phyloP scores from a whole-genome alignment of 1,284 basidiomycete genomes.

The Puccinia triticina region DNA sequence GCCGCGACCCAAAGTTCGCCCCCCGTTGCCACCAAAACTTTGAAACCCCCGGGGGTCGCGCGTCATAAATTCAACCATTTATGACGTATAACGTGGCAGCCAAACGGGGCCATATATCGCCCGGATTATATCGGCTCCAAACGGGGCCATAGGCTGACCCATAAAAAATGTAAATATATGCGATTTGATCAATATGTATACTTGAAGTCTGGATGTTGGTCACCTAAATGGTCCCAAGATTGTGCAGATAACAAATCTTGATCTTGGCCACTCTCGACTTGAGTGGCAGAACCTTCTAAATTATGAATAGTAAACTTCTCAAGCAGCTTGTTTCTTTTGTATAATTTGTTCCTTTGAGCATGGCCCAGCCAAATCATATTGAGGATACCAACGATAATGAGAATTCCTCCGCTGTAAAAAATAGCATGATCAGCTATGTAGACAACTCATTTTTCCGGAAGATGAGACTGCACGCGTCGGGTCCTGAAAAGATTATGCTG shows the following conservation, averaged over 20 bases:
- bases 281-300: neutral
- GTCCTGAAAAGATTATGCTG: neutral
- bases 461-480: too few species aligned
- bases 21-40: too few species aligned
- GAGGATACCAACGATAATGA: neutral
- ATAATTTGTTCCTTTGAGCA: neutral
- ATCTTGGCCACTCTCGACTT: neutral
- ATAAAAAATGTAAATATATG: neutral
- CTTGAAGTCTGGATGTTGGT: constrained; percentile 31
- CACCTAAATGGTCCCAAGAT: constrained; percentile 32
- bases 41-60: too few species aligned
- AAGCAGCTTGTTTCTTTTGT: neutral
- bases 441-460: too few species aligned
- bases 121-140: too few species aligned
- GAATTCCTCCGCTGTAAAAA: neutral
- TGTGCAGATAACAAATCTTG: constrained; percentile 1
- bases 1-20: too few species aligned
- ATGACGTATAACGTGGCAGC: too few species aligned
- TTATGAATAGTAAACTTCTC: neutral
- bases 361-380: constrained; percentile 1
- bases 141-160: too few species aligned
- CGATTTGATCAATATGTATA: constrained; percentile 4
- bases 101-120: too few species aligned
- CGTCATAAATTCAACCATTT: too few species aligned
- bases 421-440: neutral